Base-by-base conservation (phyloP, 495 filamentous ascomycete species). In the Penicillium lividum region DNA sequence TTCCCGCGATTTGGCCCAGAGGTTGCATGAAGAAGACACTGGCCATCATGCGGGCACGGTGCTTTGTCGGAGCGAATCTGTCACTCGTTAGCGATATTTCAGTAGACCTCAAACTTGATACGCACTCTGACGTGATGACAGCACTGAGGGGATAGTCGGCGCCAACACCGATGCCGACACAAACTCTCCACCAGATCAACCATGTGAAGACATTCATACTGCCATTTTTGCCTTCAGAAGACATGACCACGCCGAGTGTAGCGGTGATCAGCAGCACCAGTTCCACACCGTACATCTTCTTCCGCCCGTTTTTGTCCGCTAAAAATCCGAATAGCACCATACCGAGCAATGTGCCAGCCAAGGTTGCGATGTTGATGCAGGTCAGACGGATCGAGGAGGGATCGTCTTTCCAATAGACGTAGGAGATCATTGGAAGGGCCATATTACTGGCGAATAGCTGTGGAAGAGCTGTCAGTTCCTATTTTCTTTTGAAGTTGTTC, bases 21-120 rank as follows among this genome's bases (percentile, higher is more conserved):
- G 85, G 81, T 50, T 90, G 87, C 80, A 84, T 85, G 51, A 86
- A 75, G 68, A 89, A 88, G 15, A 90, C 83, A 4, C 80, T 80
- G 7, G 83, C 84, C 68, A 90, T 75, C 86, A 90, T 89, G 6
- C 78, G 78, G 30, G 77, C 84, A 18, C 87, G 71, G 28, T 78
- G 79, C 48, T 80, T 79, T 3, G 79, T 84, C 0, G 85, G 82
- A 4, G 85, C 84, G 63, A 83, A 88, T 62, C 79, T 81, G 30
- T 11, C 33, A 15, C 33, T 52, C 29, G 63, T 64, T 33, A 68
- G 57, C n/a, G 13, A n/a, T 40, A 22, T 22, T 22, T 2, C 22
- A 22, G 22, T 22, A 22, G 22, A 22, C 22, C 2, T 22, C n/a
- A 56, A 11, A 43, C 11, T 11, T 5, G 13, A 22, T 53, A 68